Conservation (phyloP, 305 asterid species). For the Fraxinus greggii region DNA sequence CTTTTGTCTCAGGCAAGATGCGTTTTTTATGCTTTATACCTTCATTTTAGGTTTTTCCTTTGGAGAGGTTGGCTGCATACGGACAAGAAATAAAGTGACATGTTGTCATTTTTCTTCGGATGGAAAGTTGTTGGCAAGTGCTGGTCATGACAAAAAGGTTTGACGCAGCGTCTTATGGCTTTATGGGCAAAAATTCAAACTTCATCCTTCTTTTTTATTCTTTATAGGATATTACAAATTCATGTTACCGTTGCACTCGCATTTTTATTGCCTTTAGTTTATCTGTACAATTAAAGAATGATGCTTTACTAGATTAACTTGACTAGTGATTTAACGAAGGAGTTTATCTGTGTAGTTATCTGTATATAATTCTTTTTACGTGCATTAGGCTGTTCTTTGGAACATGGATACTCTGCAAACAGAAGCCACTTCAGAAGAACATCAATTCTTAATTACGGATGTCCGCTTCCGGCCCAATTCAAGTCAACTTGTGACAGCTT, state of each 20-base stretch:
- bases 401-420: constrained; percentile 89
- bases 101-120: constrained; percentile 98
- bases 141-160: constrained; percentile 59
- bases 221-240: neutral
- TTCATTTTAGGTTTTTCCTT: constrained; percentile 74
- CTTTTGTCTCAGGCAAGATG: neutral
- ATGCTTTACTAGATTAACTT: neutral
- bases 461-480: constrained; percentile 94
- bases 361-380: neutral
- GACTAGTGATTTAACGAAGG: neutral
- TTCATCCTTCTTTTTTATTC: neutral
- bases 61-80: constrained; percentile 85
- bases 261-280: neutral
- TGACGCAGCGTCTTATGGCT: neutral
- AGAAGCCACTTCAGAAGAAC: constrained; percentile 82
- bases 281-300: neutral
- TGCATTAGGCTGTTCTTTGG: constrained; percentile 90
- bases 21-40: neutral
- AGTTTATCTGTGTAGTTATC: neutral
- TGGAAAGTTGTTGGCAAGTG: constrained; percentile 96
- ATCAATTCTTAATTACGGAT: constrained; percentile 75
- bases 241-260: neutral
- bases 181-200: neutral
- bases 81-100: constrained; percentile 88
- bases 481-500: constrained; percentile 86